phyloP scores from a whole-genome alignment of 441 rosid species.

The Gossypium lobatum region DNA sequence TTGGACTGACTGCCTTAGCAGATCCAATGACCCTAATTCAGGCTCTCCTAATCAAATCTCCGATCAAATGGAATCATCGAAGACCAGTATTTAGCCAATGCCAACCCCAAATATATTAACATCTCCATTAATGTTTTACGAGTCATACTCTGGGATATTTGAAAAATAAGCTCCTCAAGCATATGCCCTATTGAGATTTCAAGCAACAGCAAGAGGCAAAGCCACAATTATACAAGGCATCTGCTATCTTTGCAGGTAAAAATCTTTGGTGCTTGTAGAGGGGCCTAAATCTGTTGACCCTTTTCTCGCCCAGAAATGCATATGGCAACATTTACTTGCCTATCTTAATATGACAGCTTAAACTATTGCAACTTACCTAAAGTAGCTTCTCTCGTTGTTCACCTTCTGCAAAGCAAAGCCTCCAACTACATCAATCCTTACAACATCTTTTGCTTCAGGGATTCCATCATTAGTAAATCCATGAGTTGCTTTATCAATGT shows the following conservation, averaged over 20 bases:
- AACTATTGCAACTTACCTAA: constrained; percentile 49
- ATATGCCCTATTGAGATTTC: background rate
- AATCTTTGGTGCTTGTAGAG: background rate
- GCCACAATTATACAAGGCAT: background rate
- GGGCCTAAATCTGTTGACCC: background rate
- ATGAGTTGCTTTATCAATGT: constrained; percentile 45
- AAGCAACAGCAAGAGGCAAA: background rate
- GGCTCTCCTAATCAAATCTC: background rate
- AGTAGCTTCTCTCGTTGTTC: constrained; percentile 61
- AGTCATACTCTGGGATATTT: background rate
- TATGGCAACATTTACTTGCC: background rate
- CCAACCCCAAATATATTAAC: background rate
- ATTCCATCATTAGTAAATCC: constrained; percentile 49
- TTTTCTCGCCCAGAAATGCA: background rate
- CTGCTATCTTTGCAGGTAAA: background rate
- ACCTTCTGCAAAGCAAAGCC: constrained; percentile 92
- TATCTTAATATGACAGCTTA: background rate
- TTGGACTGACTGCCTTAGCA: too few relatives aligned
- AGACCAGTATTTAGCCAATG: background rate
- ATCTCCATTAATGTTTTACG: too few relatives aligned
- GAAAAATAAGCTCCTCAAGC: constrained; percentile 2
- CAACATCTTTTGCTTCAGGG: constrained; percentile 60
- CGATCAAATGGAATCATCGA: background rate
- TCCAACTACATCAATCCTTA: constrained; percentile 73
- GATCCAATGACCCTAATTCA: background rate